Evolutionary conservation across 1,139 yeast genomes (phyloP).

Genomic region (Kodamaea arcana): DNA sequence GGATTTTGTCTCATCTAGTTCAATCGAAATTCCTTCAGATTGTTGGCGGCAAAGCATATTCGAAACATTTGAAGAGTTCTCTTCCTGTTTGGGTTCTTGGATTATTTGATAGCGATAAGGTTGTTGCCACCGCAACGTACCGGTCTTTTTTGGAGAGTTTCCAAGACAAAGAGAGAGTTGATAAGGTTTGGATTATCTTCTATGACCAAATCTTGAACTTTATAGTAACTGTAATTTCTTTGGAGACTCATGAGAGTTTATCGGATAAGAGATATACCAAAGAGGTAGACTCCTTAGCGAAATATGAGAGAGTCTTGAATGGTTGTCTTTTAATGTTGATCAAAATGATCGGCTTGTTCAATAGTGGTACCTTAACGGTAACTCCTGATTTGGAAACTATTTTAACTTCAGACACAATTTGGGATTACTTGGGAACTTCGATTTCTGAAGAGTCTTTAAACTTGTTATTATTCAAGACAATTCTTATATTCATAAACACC

Average conservation of each 20-base stretch:
- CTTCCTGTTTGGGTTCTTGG: slow-evolving; percentile 75
- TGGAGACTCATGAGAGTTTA: slow-evolving; percentile 59
- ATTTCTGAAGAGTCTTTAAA: slow-evolving; percentile 28
- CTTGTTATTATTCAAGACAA: slow-evolving; percentile 44
- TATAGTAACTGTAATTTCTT: slow-evolving; percentile 46
- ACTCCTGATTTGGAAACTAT: slow-evolving; percentile 22
- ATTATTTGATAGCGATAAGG: slow-evolving; percentile 60
- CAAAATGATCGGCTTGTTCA: slow-evolving; percentile 28
- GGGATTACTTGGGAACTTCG: slow-evolving; percentile 36
- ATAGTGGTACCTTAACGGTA: slow-evolving; percentile 11
- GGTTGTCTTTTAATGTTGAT: slow-evolving; percentile 50
- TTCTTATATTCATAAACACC: slow-evolving; percentile 33
- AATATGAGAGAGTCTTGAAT: slow-evolving; percentile 57
- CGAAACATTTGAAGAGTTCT: slow-evolving; percentile 65
- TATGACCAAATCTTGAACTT: slow-evolving; percentile 52
- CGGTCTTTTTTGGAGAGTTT: slow-evolving; percentile 51
- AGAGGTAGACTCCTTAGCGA: slow-evolving; percentile 63
- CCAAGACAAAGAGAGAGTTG: slow-evolving; percentile 53
- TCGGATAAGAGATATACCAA: slow-evolving; percentile 74
- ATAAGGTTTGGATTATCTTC: slow-evolving; percentile 60
- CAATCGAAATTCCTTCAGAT: slow-evolving; percentile 48
- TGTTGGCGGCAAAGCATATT: slow-evolving; percentile 57
- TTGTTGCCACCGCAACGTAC: slow-evolving; percentile 52
- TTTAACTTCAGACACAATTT: slow-evolving; percentile 36
- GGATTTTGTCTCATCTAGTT: slow-evolving; percentile 58